A percentile compares a stretch with the other conserved stretches of the same genome.
Evolutionary conservation across 164 flowering plant genomes (phyloP).

Genomic region (Chimonanthus praecox): DNA sequence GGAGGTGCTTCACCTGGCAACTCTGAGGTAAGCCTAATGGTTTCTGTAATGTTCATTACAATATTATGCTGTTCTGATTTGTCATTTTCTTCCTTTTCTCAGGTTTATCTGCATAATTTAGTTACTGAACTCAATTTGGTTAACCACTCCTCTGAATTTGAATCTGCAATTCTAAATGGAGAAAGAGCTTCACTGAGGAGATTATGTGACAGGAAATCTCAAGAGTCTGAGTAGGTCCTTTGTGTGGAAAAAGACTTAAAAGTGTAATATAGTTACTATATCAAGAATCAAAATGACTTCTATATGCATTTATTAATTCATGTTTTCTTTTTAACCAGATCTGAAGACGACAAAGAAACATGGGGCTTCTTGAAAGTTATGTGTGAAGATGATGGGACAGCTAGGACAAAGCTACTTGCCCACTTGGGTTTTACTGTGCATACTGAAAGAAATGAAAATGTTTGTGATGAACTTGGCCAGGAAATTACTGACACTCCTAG

Average conservation of each 20-base stretch:
- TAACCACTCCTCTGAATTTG: slow-evolving; percentile 86
- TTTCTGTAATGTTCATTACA: background rate
- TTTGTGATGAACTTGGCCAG: slow-evolving; percentile 42
- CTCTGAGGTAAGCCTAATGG: slow-evolving; percentile 55
- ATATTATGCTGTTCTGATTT: slow-evolving; percentile 4
- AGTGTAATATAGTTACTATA: background rate
- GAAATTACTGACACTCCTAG: slow-evolving; percentile 33
- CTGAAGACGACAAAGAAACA: slow-evolving; percentile 74
- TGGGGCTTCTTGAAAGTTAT: slow-evolving; percentile 96
- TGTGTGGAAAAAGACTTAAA: background rate
- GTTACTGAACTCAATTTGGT: slow-evolving; percentile 74
- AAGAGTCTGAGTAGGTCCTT: slow-evolving; percentile 67
- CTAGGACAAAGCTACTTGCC: slow-evolving; percentile 69
- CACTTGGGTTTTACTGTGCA: slow-evolving; percentile 82
- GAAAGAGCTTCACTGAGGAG: slow-evolving; percentile 61
- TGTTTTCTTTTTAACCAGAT: slow-evolving; percentile 32
- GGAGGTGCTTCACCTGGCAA: slow-evolving; percentile 28
- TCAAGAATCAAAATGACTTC: background rate
- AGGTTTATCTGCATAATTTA: slow-evolving; percentile 76
- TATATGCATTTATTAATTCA: background rate
- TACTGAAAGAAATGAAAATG: slow-evolving; percentile 33
- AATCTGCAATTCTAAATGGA: slow-evolving; percentile 83
- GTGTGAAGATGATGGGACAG: slow-evolving; percentile 80
- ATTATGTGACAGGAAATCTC: slow-evolving; percentile 78
- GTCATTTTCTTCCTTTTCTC: slow-evolving; percentile 11